These are phyloP conservation scores for Geum urbanum DNA, from an alignment of 306 rosid species.

Conservation along the genomic window DNA sequence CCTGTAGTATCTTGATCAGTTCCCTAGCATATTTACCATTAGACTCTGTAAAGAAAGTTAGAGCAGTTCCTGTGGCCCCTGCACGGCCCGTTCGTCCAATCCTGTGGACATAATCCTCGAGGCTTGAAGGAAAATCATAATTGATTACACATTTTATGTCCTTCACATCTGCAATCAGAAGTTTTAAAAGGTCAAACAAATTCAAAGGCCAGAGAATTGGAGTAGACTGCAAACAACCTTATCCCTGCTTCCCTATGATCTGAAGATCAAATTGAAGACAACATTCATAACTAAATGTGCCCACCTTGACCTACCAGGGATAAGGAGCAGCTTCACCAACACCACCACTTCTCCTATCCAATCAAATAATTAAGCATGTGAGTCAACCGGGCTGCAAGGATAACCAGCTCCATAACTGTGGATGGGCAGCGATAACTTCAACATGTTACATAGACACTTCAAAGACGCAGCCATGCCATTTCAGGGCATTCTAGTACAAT, in stretches of 20 bases:
- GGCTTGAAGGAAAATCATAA: slow-evolving; percentile 90
- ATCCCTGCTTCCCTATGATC: slow-evolving; percentile 83
- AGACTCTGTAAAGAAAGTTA: slow-evolving; percentile 72
- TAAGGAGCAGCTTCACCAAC: slow-evolving; percentile 91
- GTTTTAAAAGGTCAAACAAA: slow-evolving; percentile 22
- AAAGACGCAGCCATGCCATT: slow-evolving; percentile 34
- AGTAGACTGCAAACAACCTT: slow-evolving; percentile 72
- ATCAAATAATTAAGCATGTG: slow-evolving; percentile 64
- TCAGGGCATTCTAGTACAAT: slow-evolving; percentile 35
- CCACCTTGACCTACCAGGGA: slow-evolving; percentile 99
- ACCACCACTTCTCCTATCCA: slow-evolving; percentile 61
- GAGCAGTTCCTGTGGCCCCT: slow-evolving; percentile 91
- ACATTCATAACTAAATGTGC: slow-evolving; percentile 93
- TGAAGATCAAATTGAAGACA: slow-evolving; percentile 71
- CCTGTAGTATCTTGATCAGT: slow-evolving; percentile 72
- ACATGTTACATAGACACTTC: slow-evolving; percentile 38
- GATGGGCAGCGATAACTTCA: slow-evolving; percentile 67
- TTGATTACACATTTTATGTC: slow-evolving; percentile 93
- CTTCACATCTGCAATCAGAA: slow-evolving; percentile 79
- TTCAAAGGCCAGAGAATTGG: slow-evolving; percentile 26
- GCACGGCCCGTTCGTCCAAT: slow-evolving; percentile 99
- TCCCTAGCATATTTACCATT: slow-evolving; percentile 71
- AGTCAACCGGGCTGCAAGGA: slow-evolving; percentile 95
- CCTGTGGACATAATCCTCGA: slow-evolving; percentile 93
- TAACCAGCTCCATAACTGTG: slow-evolving; percentile 97